These are phyloP conservation scores for Ogataea hybrid DNA, from an alignment of 1,139 yeast genomes.

Conservation along the genomic window DNA sequence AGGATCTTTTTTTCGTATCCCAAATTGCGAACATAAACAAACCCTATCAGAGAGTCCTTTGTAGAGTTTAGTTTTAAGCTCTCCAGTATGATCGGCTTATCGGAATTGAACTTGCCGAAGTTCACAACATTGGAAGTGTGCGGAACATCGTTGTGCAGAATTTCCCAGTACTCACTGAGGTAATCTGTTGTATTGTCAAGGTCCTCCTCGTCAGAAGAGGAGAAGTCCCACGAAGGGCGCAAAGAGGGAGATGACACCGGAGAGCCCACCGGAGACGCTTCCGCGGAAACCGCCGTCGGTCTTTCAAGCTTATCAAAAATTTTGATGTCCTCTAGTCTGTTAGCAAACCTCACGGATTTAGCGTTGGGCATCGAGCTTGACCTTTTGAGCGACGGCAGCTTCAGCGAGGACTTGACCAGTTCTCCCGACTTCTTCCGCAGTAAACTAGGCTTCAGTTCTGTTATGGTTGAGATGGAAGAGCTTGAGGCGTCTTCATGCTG, in stretches of 20 bases:
- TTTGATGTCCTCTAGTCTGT: constrained; percentile 60
- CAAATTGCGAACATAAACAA: constrained; percentile 69
- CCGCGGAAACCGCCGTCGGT: constrained; percentile 73
- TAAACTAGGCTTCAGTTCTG: constrained; percentile 29
- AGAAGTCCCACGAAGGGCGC: constrained; percentile 29
- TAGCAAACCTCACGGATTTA: constrained; percentile 79
- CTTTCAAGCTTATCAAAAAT: constrained; percentile 70
- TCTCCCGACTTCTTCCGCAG: constrained; percentile 82
- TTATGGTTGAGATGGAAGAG: constrained; percentile 20
- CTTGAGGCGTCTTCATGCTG: constrained; percentile 13
- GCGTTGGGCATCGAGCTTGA: constrained; percentile 67
- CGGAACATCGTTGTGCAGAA: constrained; percentile 31
- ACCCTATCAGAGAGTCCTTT: constrained; percentile 60
- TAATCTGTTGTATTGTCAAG: constrained; percentile 23
- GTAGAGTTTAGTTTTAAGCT: constrained; percentile 60
- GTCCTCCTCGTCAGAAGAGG: constrained; percentile 29
- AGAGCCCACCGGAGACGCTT: constrained; percentile 52
- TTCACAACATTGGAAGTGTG: constrained; percentile 27
- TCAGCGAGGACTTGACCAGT: constrained; percentile 70
- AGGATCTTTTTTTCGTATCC: constrained; percentile 62
- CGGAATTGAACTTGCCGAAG: constrained; percentile 39
- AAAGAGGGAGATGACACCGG: constrained; percentile 31
- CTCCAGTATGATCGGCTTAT: constrained; percentile 59
- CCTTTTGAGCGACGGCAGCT: constrained; percentile 46
- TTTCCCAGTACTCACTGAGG: constrained; percentile 42